phyloP scores from a whole-genome alignment of 805 yeast genomes.

The Cyberlindnera amylophila region DNA sequence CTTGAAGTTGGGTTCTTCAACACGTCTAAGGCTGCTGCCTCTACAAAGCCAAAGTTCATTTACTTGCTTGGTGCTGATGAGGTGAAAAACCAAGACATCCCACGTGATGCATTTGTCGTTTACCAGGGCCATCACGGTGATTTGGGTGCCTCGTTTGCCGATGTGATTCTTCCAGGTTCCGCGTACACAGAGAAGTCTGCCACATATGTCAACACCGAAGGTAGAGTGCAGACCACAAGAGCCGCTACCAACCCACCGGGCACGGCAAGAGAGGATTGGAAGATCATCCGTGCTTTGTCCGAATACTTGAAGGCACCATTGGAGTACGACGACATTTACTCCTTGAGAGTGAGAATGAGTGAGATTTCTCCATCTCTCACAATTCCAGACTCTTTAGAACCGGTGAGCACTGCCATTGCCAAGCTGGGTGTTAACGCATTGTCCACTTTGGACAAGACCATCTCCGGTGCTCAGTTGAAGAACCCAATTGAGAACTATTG shows the following conservation, averaged over 20 bases:
- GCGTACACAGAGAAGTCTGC: slow-evolving; percentile 87
- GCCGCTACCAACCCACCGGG: slow-evolving; percentile 90
- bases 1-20: slow-evolving; percentile 74
- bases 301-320: slow-evolving; percentile 69
- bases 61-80: slow-evolving; percentile 87
- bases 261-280: slow-evolving; percentile 90
- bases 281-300: slow-evolving; percentile 75
- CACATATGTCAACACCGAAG: slow-evolving; percentile 86
- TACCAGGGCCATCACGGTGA: slow-evolving; percentile 95
- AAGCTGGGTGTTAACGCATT: slow-evolving; percentile 51
- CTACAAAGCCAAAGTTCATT: slow-evolving; percentile 64
- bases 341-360: slow-evolving; percentile 64
- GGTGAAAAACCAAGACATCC: slow-evolving; percentile 61
- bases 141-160: slow-evolving; percentile 82
- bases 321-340: slow-evolving; percentile 71
- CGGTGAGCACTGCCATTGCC: slow-evolving; percentile 54
- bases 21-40: slow-evolving; percentile 34
- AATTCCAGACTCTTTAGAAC: slow-evolving; percentile 71
- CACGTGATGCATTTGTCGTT: slow-evolving; percentile 81
- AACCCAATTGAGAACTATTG: slow-evolving; percentile 80
- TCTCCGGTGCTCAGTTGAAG: slow-evolving; percentile 47
- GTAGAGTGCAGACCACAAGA: slow-evolving; percentile 78
- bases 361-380: slow-evolving; percentile 80
- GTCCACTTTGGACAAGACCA: slow-evolving; percentile 35
- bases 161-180: slow-evolving; percentile 80